phyloP scores from a whole-genome alignment of 2,329 filamentous ascomycete species.

The Lasiodiplodia hormozganensis region DNA sequence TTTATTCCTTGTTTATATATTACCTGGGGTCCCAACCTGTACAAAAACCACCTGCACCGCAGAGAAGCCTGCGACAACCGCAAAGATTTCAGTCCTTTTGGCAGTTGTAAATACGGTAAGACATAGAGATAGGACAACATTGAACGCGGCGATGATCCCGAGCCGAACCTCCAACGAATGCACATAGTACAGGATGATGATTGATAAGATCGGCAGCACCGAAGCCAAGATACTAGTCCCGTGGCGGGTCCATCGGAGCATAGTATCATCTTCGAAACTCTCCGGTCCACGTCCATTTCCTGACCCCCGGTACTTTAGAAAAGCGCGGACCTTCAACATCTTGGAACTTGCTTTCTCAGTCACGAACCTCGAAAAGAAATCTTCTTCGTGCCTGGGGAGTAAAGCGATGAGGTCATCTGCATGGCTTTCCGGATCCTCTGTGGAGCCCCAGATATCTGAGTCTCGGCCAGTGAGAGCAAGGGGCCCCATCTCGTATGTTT shows the following conservation, averaged over 20 bases:
- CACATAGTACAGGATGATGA: slow-evolving; percentile 10
- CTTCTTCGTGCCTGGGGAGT: not conserved
- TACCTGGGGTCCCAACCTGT: not conserved
- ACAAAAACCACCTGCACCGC: slow-evolving; percentile 25
- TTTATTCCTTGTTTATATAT: too few species aligned
- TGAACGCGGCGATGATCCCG: slow-evolving; percentile 6
- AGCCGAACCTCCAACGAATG: slow-evolving; percentile 5
- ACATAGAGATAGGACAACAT: not conserved
- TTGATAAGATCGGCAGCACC: slow-evolving; percentile 8
- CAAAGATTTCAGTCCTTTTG: slow-evolving; percentile 7
- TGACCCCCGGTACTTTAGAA: too few species aligned
- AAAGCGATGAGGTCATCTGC: not conserved
- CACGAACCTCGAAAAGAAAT: not conserved
- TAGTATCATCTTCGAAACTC: not conserved
- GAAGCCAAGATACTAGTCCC: slow-evolving; percentile 8
- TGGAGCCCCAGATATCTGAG: slow-evolving; percentile 4
- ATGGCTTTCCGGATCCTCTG: not conserved
- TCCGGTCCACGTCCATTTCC: not conserved
- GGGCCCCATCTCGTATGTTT: slow-evolving; percentile 24
- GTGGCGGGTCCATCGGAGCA: not conserved
- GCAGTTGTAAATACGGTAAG: slow-evolving; percentile 11
- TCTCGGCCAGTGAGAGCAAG: slow-evolving; percentile 10
- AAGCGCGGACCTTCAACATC: not conserved
- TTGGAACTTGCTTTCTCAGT: not conserved
- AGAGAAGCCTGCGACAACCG: not conserved